Evolutionary conservation across 805 yeast genomes (phyloP), one percentile per base, ranked within the genome.

Genomic region (Kazachstania africana): DNA sequence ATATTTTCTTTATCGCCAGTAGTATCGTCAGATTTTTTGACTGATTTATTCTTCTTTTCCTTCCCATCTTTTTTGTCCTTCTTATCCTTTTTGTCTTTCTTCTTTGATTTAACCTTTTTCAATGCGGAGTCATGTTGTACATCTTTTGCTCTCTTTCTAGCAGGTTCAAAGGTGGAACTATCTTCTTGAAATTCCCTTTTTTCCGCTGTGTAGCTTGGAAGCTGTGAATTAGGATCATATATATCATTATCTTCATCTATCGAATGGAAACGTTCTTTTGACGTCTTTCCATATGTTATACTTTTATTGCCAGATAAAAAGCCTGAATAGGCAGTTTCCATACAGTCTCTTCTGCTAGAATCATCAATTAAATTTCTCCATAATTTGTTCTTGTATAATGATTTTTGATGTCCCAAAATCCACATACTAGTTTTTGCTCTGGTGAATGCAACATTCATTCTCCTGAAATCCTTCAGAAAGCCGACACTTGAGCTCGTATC

Each of bases 401-500:
- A 74, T n/a, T 64, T 60, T 19, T 66, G 70, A 44, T 81, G 76
- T 14, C 98, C 98, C 12, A 93, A 55, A 35, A 91, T 76, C 97
- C 97, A 91, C 40, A 91, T 61, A 1, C 97, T 80, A 1, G 93
- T 69, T 43, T 78, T 72, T 0, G 97, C 96, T 62, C 99, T 80
- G 1, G 97, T 88, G 23, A 91, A 60, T 0, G 95, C 97, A 33
- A 91, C 98, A 55, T 91, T 91, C 95, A 91, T 83, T 62, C 98
- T 81, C 40, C 98, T 70, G 24, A 77, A 68, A 57, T 91, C 99
- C 28, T 79, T 77, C 52, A 91, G 66, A 58, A 91, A 91, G 12
- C 97, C 98, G 36, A 88, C 83, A 28, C 75, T 68, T 16, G 67
- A 60, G 20, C 47, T 42, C 8, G 55, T 47, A 10, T 69, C 63